These are phyloP conservation scores for Pontederia crassipes DNA, from an alignment of 176 grass and related monocot genomes.

Conservation along the genomic window DNA sequence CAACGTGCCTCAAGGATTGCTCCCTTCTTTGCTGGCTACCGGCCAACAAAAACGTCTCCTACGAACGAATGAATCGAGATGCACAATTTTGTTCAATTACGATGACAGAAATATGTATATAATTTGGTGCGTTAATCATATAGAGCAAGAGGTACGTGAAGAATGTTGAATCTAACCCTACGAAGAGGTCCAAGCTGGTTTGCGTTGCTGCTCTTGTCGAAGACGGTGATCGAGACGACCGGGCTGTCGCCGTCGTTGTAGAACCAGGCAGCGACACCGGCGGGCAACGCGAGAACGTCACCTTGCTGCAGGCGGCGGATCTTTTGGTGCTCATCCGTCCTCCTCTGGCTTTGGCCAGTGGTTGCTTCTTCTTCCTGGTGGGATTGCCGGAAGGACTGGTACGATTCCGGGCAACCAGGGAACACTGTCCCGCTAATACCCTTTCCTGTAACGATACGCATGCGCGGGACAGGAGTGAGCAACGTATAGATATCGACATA, in stretches of 20 bases:
- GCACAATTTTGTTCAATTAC: not conserved
- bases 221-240: conserved; percentile 20
- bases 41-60: conserved; percentile 33
- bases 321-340: conserved; percentile 35
- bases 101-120: not conserved
- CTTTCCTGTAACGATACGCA: conserved; percentile 6
- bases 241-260: conserved; percentile 35
- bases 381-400: conserved; percentile 15
- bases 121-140: not conserved
- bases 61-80: not conserved
- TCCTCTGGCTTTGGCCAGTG: conserved; percentile 5
- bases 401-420: conserved; percentile 36
- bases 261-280: conserved; percentile 25
- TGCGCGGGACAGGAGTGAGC: not conserved
- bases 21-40: conserved; percentile 15
- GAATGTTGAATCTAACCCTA: conserved; percentile 14
- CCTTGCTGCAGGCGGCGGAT: conserved; percentile 24
- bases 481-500: not conserved
- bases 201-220: conserved; percentile 19
- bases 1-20: conserved; percentile 3
- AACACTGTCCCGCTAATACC: conserved; percentile 16
- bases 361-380: conserved; percentile 18
- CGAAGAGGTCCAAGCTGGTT: conserved; percentile 26
- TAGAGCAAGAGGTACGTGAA: not conserved
- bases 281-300: conserved; percentile 26